Conservation (phyloP, 2,329 filamentous ascomycete genomes). For the Fusarium irregulare region DNA sequence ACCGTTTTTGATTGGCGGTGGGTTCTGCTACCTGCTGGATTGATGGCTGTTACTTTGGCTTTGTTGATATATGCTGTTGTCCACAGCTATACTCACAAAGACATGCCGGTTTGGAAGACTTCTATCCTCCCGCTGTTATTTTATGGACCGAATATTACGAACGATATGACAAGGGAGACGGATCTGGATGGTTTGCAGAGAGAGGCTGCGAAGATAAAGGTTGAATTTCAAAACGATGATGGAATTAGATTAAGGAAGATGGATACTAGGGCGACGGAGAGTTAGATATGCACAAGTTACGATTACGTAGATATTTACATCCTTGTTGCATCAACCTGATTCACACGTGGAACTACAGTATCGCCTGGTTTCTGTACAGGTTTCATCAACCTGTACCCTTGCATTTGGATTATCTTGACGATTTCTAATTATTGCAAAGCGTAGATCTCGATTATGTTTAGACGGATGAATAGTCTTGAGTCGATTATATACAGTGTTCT, state of each 20-base stretch:
- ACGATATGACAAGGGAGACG: not conserved
- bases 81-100: not conserved
- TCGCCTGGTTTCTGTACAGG: no score
- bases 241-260: not conserved
- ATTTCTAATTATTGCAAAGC: no score
- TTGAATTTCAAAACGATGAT: not conserved
- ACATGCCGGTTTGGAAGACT: constrained; percentile 7
- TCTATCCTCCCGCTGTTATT: constrained; percentile 7
- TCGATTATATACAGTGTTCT: no score
- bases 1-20: constrained; percentile 16
- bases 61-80: not conserved
- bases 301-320: no score
- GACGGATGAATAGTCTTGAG: no score
- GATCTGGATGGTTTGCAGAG: not conserved
- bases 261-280: not conserved
- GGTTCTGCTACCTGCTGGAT: not conserved
- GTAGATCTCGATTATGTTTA: no score
- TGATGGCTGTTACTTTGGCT: not conserved
- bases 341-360: no score
- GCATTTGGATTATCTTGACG: no score
- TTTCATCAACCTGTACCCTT: no score
- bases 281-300: not conserved
- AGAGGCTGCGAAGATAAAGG: not conserved
- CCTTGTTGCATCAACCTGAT: no score
- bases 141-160: not conserved